Evolutionary conservation across 1,284 basidiomycete species (phyloP), one percentile per base, ranked within the genome.

Genomic region (Cutaneotrichosporon arboriforme): DNA sequence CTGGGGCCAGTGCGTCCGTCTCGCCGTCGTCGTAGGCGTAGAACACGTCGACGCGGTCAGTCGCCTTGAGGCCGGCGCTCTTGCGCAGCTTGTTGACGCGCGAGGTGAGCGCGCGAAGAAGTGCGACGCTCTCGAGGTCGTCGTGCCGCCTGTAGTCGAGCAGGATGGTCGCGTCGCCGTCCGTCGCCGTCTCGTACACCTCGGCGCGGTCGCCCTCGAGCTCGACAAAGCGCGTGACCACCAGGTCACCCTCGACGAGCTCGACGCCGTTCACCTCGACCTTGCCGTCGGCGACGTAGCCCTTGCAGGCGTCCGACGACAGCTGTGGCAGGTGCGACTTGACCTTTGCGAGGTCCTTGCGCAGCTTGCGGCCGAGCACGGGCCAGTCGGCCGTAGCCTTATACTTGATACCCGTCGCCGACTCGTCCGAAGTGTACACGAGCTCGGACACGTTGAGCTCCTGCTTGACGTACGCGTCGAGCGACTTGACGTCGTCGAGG

Each of bases 21-120:
- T 81, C 69, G 17, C 84, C 86, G 14, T 81, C 79, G 66, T 87
- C 85, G 70, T 96, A 90, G 55, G 76, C 77, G 78, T 94, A 94
- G 77, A 86, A 94, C 39, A 97, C 83, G 53, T 90, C 83, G 40
- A 97, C 85, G 69, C 96, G 90, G 72, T 99, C 96, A 12, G 91
- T 93, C 22, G 92, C 86, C 73, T 92, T 90, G 61, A 98, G 78
- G 2, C 92, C 91, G 1, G 91, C 92, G 74, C 92, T 90, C 78
- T 99, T 99, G 62, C 96, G 82, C 62, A 97, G 78, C 70, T 92
- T 90, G 79, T 99, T 96, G 46, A 98, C 87, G 49, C 94, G 87
- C 68, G 96, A 96, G 62, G 89, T 87, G 59, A 97, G 76, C 73
- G 96, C 91, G 46, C 96, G 83, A 42, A 90, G 86, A 36, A 93